Percentiles rank a stretch among this genome's conserved stretches.
Conservation (phyloP, 371 early-diverging fungal species). For the Circinella minor region DNA sequence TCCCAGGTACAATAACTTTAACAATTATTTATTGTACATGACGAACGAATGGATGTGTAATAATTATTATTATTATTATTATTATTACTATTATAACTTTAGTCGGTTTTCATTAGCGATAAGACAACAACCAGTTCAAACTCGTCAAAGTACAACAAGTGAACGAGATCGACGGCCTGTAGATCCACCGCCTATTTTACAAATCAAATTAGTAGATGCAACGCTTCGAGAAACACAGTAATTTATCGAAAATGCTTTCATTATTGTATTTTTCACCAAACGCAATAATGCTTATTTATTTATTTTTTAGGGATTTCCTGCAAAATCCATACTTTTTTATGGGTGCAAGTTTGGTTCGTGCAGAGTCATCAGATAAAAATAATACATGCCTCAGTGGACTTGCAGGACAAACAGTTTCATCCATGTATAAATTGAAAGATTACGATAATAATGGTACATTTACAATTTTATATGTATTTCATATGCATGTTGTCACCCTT, state of each 20-base stretch:
- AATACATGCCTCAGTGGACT: slow-evolving; percentile 35
- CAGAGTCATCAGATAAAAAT: slow-evolving; percentile 34
- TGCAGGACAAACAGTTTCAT: slow-evolving; percentile 50
- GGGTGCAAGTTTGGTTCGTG: slow-evolving; percentile 45
- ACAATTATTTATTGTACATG: background rate
- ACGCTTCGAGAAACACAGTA: slow-evolving; percentile 22
- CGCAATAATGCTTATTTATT: background rate
- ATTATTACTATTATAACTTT: no score
- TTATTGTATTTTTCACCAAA: no score
- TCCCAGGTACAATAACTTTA: slow-evolving; percentile 11
- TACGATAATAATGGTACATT: slow-evolving; percentile 41
- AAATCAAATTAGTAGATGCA: slow-evolving; percentile 22
- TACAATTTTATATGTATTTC: background rate
- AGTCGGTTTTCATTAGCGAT: slow-evolving; percentile 20
- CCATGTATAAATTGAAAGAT: slow-evolving; percentile 52
- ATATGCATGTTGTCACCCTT: no score
- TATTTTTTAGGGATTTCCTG: slow-evolving; percentile 58
- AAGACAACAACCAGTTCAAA: slow-evolving; percentile 30
- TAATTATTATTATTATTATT: background rate
- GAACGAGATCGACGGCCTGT: slow-evolving; percentile 29
- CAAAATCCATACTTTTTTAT: slow-evolving; percentile 54
- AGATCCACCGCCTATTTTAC: slow-evolving; percentile 31
- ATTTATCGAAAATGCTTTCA: background rate
- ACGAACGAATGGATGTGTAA: no score
- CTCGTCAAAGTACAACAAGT: slow-evolving; percentile 25